These are phyloP conservation scores for Exobasidium cylindrosporum DNA, from an alignment of 1,284 basidiomycete species.

Conservation along the genomic window DNA sequence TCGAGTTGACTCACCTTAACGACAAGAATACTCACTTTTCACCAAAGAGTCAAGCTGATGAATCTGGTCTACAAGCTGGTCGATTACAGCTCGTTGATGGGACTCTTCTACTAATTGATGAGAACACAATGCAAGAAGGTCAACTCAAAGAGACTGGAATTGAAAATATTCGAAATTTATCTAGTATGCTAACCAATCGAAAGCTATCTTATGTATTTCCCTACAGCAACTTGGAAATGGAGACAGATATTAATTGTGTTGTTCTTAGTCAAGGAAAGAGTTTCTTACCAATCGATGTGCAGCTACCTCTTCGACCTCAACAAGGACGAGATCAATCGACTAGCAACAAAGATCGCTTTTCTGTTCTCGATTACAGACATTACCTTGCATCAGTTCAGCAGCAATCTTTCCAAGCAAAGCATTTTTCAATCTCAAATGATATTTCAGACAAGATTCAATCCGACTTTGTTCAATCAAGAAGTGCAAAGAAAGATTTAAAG, in stretches of 20 bases:
- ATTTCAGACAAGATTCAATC: conserved; percentile 45
- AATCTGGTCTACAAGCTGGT: conserved; percentile 73
- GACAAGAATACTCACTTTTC: conserved; percentile 44
- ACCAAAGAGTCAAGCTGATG: conserved; percentile 64
- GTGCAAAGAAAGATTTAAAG: background rate
- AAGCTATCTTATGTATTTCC: conserved; percentile 77
- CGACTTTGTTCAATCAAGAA: conserved; percentile 43
- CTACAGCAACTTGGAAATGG: conserved; percentile 70
- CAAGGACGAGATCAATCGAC: background rate
- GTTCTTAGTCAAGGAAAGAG: conserved; percentile 66
- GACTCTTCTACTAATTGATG: conserved; percentile 67
- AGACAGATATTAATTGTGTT: conserved; percentile 69
- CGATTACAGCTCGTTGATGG: conserved; percentile 70
- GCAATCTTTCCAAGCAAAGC: background rate
- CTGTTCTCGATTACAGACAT: background rate
- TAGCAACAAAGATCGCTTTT: background rate
- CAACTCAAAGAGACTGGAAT: conserved; percentile 65
- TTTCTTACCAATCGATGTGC: conserved; percentile 52
- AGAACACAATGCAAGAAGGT: conserved; percentile 68
- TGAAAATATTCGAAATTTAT: conserved; percentile 68
- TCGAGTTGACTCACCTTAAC: conserved; percentile 61
- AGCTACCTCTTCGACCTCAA: conserved; percentile 21
- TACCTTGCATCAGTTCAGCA: background rate
- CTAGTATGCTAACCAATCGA: conserved; percentile 68
- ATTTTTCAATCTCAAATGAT: conserved; percentile 24